phyloP scores from a whole-genome alignment of 75 land plant species.

The Adiantum capillusveneris region DNA sequence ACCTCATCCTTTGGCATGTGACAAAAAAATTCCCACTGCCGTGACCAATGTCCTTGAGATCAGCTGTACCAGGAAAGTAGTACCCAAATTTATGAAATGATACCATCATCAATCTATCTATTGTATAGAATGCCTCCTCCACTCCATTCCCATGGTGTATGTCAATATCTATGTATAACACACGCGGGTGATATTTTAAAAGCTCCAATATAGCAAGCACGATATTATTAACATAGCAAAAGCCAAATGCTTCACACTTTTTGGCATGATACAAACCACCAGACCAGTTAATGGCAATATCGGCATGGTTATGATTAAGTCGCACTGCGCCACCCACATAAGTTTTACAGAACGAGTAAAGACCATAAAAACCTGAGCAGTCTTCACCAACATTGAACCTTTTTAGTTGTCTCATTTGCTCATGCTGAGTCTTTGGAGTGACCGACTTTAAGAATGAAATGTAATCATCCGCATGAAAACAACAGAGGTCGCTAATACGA shows the following conservation, averaged over 20 bases:
- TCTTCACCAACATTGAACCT: conserved; percentile 47
- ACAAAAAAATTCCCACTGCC: no score
- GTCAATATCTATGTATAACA: no score
- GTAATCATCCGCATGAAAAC: conserved; percentile 68
- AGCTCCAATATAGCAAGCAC: conserved; percentile 12
- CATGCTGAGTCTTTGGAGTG: conserved; percentile 47
- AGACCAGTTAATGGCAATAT: conserved; percentile 10
- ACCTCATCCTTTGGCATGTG: no score
- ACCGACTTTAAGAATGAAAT: conserved; percentile 35
- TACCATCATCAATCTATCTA: no score
- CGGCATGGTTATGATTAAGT: conserved; percentile 5
- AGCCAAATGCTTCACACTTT: conserved; percentile 9
- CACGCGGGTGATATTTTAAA: conserved; percentile 14
- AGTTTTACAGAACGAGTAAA: conserved; percentile 44
- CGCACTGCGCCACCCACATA: conserved; percentile 39
- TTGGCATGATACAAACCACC: conserved; percentile 13
- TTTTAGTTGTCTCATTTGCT: conserved; percentile 32
- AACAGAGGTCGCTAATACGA: conserved; percentile 42
- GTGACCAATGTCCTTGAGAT: no score
- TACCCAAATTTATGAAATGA: no score
- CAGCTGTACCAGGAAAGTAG: no score
- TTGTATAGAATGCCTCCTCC: no score
- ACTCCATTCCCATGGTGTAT: no score
- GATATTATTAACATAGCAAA: conserved; percentile 4
- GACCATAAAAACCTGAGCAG: conserved; percentile 43